Evolutionary conservation across 352 stramenopile species (phyloP), one percentile per base, ranked within the genome.

Genomic region (Thalassiosira hispida): DNA sequence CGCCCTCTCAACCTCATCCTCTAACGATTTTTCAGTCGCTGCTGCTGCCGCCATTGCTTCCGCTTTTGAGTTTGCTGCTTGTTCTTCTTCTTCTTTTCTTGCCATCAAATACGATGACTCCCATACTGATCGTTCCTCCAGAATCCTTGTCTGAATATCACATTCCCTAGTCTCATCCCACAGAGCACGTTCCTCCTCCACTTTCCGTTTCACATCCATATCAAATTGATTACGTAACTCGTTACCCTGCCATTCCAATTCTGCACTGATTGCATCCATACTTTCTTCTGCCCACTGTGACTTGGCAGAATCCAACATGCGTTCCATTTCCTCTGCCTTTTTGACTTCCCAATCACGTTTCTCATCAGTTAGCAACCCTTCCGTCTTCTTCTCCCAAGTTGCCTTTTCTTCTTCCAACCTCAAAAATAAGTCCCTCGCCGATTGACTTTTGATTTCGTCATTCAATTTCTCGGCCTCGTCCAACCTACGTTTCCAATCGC

Each of bases 341-440:
- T 71, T 22, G 20, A 63, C 56, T 20, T 75, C 47, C 40, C 47
- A 67, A 18, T 40, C 11, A 38, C 23, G 46, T 61, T 65, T 61
- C 29, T 71, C n/a, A 29, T 78, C 46, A 11, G 55, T 14, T 16
- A 70, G 16, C 49, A 29, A 27, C 61, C 49, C 11, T 35, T 22
- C 9, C 57, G 59, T 16, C 20, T 62, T 52, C 56, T 77, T 68
- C 62, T 74, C 35, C 35, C 55, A 69, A 7, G n/a, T 33, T 9
- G 49, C 31, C n/a, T 79, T 76, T 62, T 74, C 73, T 51, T 75
- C 72, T 65, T 83, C 61, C 0, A 83, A 22, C 20, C 71, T 71
- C 11, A 81, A 44, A 44, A 87, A 70, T 3, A 83, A 55, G 23
- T 83, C 57, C n/a, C 62, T 42, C 20, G 61, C 68, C 44, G 20